Conservation (phyloP, 345 rosid genomes). For the Eucalyptus dawsonii region DNA sequence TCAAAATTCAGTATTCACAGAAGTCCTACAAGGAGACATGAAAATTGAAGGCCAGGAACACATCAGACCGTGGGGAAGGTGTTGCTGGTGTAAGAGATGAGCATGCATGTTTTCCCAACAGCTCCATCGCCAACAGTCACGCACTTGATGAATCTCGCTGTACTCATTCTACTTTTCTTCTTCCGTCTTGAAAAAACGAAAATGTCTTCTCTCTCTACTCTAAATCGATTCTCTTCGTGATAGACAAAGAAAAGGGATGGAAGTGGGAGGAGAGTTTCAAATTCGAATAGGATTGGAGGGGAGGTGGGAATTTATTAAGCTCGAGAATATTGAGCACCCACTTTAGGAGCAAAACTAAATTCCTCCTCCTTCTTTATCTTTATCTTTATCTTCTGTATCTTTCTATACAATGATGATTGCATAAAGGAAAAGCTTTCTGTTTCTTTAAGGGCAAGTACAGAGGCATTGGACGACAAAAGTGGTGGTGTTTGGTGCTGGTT, state of each 20-base stretch:
- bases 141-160: constrained; percentile 46
- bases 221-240: not conserved
- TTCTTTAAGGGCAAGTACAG: constrained; percentile 38
- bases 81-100: constrained; percentile 44
- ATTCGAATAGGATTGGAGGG: not conserved
- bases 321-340: not conserved
- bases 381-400: not conserved
- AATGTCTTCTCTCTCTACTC: not conserved
- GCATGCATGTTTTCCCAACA: constrained; percentile 46
- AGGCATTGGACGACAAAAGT: not conserved
- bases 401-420: constrained; percentile 5
- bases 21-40: not conserved
- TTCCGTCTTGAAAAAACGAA: not conserved
- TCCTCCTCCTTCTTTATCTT: not conserved
- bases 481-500: constrained; percentile 7
- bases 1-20: not conserved
- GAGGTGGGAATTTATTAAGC: constrained; percentile 3
- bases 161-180: constrained; percentile 12
- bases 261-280: not conserved
- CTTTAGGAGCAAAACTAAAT: not conserved
- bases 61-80: constrained; percentile 35
- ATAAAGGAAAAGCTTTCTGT: constrained; percentile 19
- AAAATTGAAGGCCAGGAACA: not conserved
- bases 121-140: constrained; percentile 53
- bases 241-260: not conserved